A percentile compares a stretch with the other conserved stretches of the same genome.
Conservation (phyloP, 768 basidiomycete genomes). For the Ramaria sp. region DNA sequence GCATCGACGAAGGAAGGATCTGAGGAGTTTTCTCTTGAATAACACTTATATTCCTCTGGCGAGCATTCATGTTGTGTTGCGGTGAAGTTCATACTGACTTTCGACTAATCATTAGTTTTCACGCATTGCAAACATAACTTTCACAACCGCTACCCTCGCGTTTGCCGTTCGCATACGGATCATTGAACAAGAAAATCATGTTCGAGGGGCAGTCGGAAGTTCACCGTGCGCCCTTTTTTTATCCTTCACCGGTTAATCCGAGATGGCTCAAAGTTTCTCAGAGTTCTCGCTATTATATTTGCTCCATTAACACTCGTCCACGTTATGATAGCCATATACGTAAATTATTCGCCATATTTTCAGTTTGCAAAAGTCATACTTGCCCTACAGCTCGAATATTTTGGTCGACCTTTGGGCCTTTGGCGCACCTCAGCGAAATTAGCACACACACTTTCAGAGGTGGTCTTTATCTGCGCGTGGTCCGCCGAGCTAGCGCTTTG, state of each 20-base stretch:
- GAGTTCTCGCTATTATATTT: constrained; percentile 78
- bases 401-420: constrained; percentile 82
- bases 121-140: constrained; percentile 73
- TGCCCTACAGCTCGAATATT: constrained; percentile 70
- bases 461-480: constrained; percentile 90
- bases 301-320: constrained; percentile 74
- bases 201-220: constrained; percentile 68
- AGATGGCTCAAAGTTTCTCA: constrained; percentile 17
- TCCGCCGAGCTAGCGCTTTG: constrained; percentile 78
- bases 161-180: constrained; percentile 67
- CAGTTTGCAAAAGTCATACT: constrained; percentile 11
- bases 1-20: constrained; percentile 28
- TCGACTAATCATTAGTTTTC: constrained; percentile 44
- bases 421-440: constrained; percentile 86
- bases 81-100: not conserved
- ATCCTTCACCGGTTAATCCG: not conserved
- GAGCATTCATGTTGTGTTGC: constrained; percentile 15
- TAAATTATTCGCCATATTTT: constrained; percentile 28
- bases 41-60: constrained; percentile 77
- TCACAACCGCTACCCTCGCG: constrained; percentile 69
- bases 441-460: constrained; percentile 78
- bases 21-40: constrained; percentile 58
- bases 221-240: constrained; percentile 51
- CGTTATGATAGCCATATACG: constrained; percentile 80
- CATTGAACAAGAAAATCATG: constrained; percentile 36